Conservation (phyloP, 345 rosid genomes). For the Arabis alpina region DNA sequence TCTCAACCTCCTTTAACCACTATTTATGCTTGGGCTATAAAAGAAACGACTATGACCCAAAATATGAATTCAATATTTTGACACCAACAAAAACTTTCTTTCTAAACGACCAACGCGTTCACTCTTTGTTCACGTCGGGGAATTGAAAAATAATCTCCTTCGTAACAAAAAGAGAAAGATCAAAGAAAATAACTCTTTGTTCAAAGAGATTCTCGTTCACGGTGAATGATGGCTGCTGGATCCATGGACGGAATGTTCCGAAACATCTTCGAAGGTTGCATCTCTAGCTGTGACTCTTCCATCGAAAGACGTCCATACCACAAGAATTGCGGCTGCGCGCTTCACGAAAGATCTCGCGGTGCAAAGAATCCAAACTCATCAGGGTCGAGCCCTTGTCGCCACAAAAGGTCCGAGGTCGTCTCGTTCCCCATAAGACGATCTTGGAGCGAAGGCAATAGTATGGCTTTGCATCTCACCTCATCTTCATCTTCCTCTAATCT, state of each 20-base stretch:
- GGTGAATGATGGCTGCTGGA: slow-evolving; percentile 49
- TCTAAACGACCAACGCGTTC: not conserved
- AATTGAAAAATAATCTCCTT: slow-evolving; percentile 15
- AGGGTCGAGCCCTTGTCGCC: slow-evolving; percentile 32
- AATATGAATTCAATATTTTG: not conserved
- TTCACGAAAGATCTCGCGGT: slow-evolving; percentile 45
- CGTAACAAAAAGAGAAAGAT: slow-evolving; percentile 28
- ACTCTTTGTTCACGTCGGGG: slow-evolving; percentile 24
- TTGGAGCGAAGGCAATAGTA: slow-evolving; percentile 66
- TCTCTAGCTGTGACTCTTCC: slow-evolving; percentile 51
- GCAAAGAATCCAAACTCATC: not conserved
- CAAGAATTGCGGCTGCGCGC: slow-evolving; percentile 65
- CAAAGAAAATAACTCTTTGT: not conserved
- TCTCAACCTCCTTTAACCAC: slow-evolving; percentile 21
- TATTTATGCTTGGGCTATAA: slow-evolving; percentile 17
- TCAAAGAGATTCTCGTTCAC: too few relatives aligned
- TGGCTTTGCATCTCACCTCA: slow-evolving; percentile 46
- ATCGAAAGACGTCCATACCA: slow-evolving; percentile 72
- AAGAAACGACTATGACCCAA: not conserved
- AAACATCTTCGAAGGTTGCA: slow-evolving; percentile 58
- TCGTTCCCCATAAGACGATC: slow-evolving; percentile 62
- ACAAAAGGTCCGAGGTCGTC: slow-evolving; percentile 38
- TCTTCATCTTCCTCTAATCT: slow-evolving; percentile 39
- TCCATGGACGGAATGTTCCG: slow-evolving; percentile 64
- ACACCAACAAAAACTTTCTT: slow-evolving; percentile 23